Conservation (phyloP, 2,329 filamentous ascomycete species). For the Didymella lethalis region DNA sequence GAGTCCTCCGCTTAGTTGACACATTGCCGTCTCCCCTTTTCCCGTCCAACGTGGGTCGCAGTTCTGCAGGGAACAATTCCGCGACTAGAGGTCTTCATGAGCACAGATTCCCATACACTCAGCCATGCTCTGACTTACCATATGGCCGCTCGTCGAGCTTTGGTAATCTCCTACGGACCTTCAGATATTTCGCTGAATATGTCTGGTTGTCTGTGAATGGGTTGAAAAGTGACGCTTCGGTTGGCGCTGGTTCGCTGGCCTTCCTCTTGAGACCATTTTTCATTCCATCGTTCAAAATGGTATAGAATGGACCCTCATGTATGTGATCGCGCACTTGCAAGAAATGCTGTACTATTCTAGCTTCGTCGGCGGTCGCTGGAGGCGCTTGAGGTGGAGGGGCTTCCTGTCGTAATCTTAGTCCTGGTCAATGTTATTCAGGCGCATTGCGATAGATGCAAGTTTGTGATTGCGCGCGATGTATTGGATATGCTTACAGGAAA, state of each 20-base stretch:
- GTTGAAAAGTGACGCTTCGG: constrained; percentile 57
- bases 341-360: constrained; percentile 58
- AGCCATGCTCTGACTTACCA: constrained; percentile 52
- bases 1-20: constrained; percentile 45
- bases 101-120: background rate
- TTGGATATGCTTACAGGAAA: constrained; percentile 48
- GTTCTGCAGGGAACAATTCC: constrained; percentile 66
- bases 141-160: constrained; percentile 63
- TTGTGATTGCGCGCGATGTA: constrained; percentile 10
- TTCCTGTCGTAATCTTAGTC: constrained; percentile 40
- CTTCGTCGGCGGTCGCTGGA: constrained; percentile 56
- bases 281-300: constrained; percentile 60
- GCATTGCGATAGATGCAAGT: constrained; percentile 5
- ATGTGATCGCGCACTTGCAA: constrained; percentile 62
- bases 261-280: constrained; percentile 52
- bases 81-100: constrained; percentile 53
- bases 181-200: constrained; percentile 66
- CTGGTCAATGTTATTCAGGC: constrained; percentile 11
- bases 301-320: constrained; percentile 68
- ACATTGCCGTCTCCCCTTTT: constrained; percentile 29
- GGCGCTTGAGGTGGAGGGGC: constrained; percentile 48
- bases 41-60: constrained; percentile 62
- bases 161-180: constrained; percentile 63
- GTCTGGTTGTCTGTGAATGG: constrained; percentile 69
- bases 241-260: constrained; percentile 49